phyloP scores from a whole-genome alignment of 208 protist genomes.

The Leishmania turanica region DNA sequence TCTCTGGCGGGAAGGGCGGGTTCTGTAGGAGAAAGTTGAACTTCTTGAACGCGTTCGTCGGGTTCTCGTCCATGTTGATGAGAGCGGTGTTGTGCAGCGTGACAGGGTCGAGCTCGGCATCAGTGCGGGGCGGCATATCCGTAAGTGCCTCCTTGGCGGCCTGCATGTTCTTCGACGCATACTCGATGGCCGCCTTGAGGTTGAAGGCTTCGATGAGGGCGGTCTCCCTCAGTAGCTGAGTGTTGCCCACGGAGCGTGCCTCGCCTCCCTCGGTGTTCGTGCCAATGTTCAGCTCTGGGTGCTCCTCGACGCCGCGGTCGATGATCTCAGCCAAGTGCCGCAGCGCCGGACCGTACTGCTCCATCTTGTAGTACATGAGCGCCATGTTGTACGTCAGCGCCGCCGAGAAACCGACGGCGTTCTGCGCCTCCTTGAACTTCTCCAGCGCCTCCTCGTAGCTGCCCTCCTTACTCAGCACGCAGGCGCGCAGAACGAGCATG shows the following conservation, averaged over 20 bases:
- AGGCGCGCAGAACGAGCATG: slow-evolving; percentile 87
- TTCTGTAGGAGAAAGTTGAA: slow-evolving; percentile 96
- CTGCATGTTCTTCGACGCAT: slow-evolving; percentile 89
- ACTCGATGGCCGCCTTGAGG: slow-evolving; percentile 97
- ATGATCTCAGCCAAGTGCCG: slow-evolving; percentile 97
- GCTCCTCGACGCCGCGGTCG: slow-evolving; percentile 94
- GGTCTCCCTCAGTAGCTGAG: slow-evolving; percentile 94
- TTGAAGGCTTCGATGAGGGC: slow-evolving; percentile 98
- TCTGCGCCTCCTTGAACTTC: slow-evolving; percentile 95
- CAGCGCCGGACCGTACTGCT: slow-evolving; percentile 94
- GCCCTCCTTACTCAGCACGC: slow-evolving; percentile 91
- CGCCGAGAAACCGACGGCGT: slow-evolving; percentile 86
- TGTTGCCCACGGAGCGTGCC: slow-evolving; percentile 96
- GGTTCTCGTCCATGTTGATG: slow-evolving; percentile 96
- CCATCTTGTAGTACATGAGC: slow-evolving; percentile 95
- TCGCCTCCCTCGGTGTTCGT: slow-evolving; percentile 94
- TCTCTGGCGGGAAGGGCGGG: slow-evolving; percentile 97
- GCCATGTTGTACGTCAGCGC: slow-evolving; percentile 97
- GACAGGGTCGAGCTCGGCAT: slow-evolving; percentile 97
- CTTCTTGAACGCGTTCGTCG: slow-evolving; percentile 95
- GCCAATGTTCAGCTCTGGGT: slow-evolving; percentile 95
- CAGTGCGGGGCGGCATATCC: slow-evolving; percentile 96
- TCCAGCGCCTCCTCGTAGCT: slow-evolving; percentile 93
- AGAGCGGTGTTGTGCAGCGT: slow-evolving; percentile 98
- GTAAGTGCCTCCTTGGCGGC: slow-evolving; percentile 95